phyloP scores from a whole-genome alignment of 2,329 filamentous ascomycete genomes.

The Didymella glomerata region DNA sequence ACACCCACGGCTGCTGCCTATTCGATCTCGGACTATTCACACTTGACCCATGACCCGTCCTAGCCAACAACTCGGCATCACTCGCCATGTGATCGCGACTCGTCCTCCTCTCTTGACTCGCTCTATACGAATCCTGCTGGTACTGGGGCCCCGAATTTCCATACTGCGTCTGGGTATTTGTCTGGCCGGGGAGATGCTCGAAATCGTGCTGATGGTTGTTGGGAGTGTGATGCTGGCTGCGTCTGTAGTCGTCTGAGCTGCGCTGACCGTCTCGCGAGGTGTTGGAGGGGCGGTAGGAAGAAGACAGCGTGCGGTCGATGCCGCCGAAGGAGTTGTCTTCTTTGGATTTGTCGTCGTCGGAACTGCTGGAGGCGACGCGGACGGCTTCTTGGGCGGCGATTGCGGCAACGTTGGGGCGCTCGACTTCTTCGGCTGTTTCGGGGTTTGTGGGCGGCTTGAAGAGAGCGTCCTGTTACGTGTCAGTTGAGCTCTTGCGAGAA shows the following conservation, averaged over 20 bases:
- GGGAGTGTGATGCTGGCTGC: not conserved
- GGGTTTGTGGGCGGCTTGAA: slow-evolving; percentile 45
- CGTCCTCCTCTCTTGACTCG: slow-evolving; percentile 7
- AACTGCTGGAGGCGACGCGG: slow-evolving; percentile 1
- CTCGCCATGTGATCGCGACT: slow-evolving; percentile 15
- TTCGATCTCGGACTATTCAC: slow-evolving; percentile 9
- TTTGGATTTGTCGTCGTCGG: slow-evolving; percentile 4
- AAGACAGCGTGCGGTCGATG: slow-evolving; percentile 12
- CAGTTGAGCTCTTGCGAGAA: not conserved
- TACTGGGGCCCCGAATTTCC: not conserved
- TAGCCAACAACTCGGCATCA: slow-evolving; percentile 15
- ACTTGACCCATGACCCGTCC: slow-evolving; percentile 9
- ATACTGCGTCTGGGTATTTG: slow-evolving; percentile 6
- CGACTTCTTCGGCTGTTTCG: slow-evolving; percentile 36
- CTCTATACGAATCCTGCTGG: not conserved
- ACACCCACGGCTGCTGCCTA: slow-evolving; percentile 15
- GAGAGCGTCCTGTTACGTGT: slow-evolving; percentile 29
- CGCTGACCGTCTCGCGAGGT: slow-evolving; percentile 10
- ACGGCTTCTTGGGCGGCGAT: slow-evolving; percentile 37
- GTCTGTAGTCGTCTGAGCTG: slow-evolving; percentile 15
- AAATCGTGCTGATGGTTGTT: slow-evolving; percentile 4
- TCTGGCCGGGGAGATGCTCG: slow-evolving; percentile 7
- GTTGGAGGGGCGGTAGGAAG: slow-evolving; percentile 1
- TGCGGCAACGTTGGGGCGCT: slow-evolving; percentile 44
- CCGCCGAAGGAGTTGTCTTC: slow-evolving; percentile 1